Evolutionary conservation across 2,329 filamentous ascomycete genomes (phyloP), one percentile per base, ranked within the genome.

Genomic region (Aureobasidium sp.): DNA sequence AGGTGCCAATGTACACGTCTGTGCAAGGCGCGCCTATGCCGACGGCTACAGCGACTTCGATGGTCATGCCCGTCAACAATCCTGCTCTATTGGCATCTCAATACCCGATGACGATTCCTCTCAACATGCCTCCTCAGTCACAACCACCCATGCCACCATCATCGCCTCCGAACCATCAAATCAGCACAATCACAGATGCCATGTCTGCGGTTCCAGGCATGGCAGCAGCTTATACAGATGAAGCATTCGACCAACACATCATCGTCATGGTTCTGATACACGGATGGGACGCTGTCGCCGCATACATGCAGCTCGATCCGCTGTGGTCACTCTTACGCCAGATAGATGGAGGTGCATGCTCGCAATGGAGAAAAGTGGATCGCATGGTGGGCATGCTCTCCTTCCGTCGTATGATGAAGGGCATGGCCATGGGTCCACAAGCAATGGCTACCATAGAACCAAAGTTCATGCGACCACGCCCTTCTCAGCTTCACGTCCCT

Each of bases 341-440:
- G 42, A 53, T 62, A 3, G 60, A 62, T 31, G 51, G 31, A 17
- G 9, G 15, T 17, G 49, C 49, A 12, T 55, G 41, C 11, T 45
- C 49, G 11, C 41, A 42, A 17, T 62, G 60, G 60, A 37, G 42
- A 14, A 56, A 55, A 12, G 60, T 48, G 8, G 60, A 55, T 7
- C 48, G 60, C 3, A 62, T 62, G 48, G 42, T 47, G 8, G 48
- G 48, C 5, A 36, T 62, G 48, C 39, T 53, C 2, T 55, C 27
- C 51, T 53, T 62, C 34, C 49, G 60, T 3, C 31, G 39, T n/a
- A 56, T 48, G 39, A 62, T 62, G 60, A 55, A 48, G 34, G 60
- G 37, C 6, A 39, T 55, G n/a, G 48, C 60, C 20, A 41, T 47
- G 41, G 60, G 60, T 15, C 29, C 60, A 2, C 49, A 55, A 31